phyloP scores from a whole-genome alignment of 179 eudicot species.

The Actinidia arguta region DNA sequence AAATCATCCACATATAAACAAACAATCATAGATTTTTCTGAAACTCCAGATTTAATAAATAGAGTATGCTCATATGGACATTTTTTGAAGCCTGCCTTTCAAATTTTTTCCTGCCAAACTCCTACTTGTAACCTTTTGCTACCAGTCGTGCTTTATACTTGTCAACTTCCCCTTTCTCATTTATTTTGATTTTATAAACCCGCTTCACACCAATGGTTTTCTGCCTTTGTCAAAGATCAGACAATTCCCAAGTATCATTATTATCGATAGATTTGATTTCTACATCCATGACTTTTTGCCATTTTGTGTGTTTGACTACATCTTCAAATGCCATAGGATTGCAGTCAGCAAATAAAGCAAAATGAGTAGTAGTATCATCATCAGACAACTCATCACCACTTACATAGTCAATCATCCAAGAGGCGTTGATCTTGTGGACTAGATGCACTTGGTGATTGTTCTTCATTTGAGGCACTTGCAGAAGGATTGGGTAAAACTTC shows the following conservation, averaged over 20 bases:
- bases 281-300: neutral
- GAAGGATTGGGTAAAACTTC: fast-evolving
- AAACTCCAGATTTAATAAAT: neutral
- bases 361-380: neutral
- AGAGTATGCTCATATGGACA: neutral
- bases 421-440: neutral
- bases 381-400: neutral
- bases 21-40: neutral
- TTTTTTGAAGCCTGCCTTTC: neutral
- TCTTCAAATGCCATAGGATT: neutral
- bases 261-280: neutral
- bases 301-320: neutral
- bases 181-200: neutral
- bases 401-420: neutral
- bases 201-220: neutral
- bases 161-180: neutral
- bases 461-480: fast-evolving
- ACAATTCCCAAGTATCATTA: neutral
- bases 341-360: neutral
- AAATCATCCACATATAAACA: neutral
- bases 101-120: neutral
- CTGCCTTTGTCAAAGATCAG: neutral
- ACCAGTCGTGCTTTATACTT: neutral
- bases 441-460: neutral
- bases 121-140: neutral